These are phyloP conservation scores for Xylaria sp. DNA, from an alignment of 2,329 filamentous ascomycete species.

Conservation along the genomic window DNA sequence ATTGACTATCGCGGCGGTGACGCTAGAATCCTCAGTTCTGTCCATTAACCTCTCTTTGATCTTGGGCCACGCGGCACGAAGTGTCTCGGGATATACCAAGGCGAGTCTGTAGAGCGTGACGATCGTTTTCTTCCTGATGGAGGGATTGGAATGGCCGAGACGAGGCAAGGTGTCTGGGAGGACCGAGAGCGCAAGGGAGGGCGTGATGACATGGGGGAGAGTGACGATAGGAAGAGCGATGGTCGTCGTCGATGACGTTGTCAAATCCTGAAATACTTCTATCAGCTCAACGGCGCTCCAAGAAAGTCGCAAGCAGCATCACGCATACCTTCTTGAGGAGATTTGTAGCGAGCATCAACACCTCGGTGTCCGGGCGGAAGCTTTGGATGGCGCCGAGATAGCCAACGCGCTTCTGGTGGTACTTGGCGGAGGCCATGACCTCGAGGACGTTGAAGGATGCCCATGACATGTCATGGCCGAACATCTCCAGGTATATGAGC, in stretches of 20 bases:
- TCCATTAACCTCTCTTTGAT: slow-evolving; percentile 94
- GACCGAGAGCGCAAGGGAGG: slow-evolving; percentile 84
- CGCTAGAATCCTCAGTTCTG: slow-evolving; percentile 81
- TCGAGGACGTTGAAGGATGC: slow-evolving; percentile 97
- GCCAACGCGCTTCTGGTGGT: slow-evolving; percentile 89
- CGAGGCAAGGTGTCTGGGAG: slow-evolving; percentile 82
- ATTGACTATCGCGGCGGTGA: slow-evolving; percentile 93
- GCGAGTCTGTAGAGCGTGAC: slow-evolving; percentile 91
- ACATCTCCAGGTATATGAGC: slow-evolving; percentile 97
- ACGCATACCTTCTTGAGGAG: slow-evolving; percentile 75
- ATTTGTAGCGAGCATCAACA: slow-evolving; percentile 96
- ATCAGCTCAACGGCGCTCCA: slow-evolving; percentile 1
- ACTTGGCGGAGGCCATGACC: slow-evolving; percentile 96
- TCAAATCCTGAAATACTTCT: slow-evolving; percentile 55
- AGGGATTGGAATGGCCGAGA: slow-evolving; percentile 76
- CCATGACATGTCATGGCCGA: slow-evolving; percentile 99
- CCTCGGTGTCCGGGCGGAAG: slow-evolving; percentile 91
- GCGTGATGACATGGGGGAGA: slow-evolving; percentile 90
- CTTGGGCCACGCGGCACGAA: slow-evolving; percentile 91
- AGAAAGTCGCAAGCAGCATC: neutral
- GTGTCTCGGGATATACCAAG: slow-evolving; percentile 90
- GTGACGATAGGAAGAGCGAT: slow-evolving; percentile 83
- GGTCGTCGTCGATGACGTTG: slow-evolving; percentile 63
- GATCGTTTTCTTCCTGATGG: slow-evolving; percentile 90
- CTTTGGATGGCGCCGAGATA: slow-evolving; percentile 95